A percentile compares a stretch with the other conserved stretches of the same genome.
Evolutionary conservation across 2,329 filamentous ascomycete genomes (phyloP).

Genomic region (Sporothrix brunneoviolacea): DNA sequence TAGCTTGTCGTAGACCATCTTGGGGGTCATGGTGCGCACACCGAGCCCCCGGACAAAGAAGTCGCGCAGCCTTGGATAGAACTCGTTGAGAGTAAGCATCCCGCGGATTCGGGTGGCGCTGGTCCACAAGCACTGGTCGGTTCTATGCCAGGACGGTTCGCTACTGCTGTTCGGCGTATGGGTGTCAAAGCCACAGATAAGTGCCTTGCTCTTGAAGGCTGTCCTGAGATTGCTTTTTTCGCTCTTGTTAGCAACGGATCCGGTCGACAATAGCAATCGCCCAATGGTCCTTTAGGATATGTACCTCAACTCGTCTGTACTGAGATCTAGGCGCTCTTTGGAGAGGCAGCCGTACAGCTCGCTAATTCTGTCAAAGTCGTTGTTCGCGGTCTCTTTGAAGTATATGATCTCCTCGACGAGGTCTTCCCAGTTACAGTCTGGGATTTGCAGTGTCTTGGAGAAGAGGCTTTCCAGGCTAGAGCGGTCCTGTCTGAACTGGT

Average conservation of each 20-base stretch:
- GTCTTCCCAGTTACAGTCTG: neutral
- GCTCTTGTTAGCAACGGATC: neutral
- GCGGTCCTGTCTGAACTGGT: neutral
- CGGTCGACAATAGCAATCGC: neutral
- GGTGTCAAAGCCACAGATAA: neutral
- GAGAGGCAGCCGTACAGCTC: neutral
- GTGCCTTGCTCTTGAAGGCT: neutral
- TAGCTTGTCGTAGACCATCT: constrained; percentile 7
- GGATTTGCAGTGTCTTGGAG: neutral
- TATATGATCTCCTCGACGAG: neutral
- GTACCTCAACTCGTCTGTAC: neutral
- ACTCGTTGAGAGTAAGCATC: neutral
- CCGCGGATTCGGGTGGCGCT: neutral
- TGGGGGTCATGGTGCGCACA: neutral
- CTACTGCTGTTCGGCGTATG: neutral
- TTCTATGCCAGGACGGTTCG: neutral
- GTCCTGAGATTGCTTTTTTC: neutral
- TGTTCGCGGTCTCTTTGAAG: neutral
- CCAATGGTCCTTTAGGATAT: neutral
- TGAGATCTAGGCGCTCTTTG: neutral
- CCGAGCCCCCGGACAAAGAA: constrained; percentile 7
- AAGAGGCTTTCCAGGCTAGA: constrained; percentile 4
- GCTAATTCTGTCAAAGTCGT: neutral
- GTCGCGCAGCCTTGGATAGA: neutral
- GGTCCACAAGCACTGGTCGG: constrained; percentile 5